Conservation (phyloP, 2,329 filamentous ascomycete species). For the Dactylellina parvicollis region DNA sequence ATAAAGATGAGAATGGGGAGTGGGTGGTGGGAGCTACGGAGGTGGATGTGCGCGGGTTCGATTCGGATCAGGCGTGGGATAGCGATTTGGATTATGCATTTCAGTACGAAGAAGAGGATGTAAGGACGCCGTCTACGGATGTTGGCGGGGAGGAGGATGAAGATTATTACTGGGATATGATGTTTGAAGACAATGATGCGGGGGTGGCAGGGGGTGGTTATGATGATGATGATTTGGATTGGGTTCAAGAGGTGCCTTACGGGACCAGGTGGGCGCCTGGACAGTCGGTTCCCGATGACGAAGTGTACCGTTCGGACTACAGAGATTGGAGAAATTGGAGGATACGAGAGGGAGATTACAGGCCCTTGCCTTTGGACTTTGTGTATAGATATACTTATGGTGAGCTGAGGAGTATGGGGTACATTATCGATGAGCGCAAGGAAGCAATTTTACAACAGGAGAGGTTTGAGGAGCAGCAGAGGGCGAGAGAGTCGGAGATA, state of each 20-base stretch:
- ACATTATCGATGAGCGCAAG: conserved; percentile 7
- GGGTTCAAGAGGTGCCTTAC: background rate
- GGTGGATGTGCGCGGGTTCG: conserved; percentile 7
- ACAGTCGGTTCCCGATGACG: conserved; percentile 5
- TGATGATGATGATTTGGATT: background rate
- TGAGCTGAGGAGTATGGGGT: conserved; percentile 20
- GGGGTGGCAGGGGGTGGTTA: background rate
- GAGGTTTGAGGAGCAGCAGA: background rate
- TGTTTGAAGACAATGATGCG: background rate
- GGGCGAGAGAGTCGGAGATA: background rate
- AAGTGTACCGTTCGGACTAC: background rate
- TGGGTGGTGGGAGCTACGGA: background rate
- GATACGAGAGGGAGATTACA: conserved; percentile 17
- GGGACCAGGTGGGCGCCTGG: conserved; percentile 12
- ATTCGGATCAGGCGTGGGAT: conserved; percentile 13
- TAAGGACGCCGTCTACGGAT: background rate
- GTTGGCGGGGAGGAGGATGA: background rate
- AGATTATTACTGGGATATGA: conserved; percentile 4
- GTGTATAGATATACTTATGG: background rate
- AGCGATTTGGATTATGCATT: background rate
- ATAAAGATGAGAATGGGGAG: background rate
- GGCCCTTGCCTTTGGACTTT: background rate
- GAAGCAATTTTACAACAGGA: background rate
- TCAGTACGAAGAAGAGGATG: background rate
- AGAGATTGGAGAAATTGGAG: conserved; percentile 35